Conservation (phyloP, 2,329 filamentous ascomycete species). For the Ceratocystiopsis minuta region DNA sequence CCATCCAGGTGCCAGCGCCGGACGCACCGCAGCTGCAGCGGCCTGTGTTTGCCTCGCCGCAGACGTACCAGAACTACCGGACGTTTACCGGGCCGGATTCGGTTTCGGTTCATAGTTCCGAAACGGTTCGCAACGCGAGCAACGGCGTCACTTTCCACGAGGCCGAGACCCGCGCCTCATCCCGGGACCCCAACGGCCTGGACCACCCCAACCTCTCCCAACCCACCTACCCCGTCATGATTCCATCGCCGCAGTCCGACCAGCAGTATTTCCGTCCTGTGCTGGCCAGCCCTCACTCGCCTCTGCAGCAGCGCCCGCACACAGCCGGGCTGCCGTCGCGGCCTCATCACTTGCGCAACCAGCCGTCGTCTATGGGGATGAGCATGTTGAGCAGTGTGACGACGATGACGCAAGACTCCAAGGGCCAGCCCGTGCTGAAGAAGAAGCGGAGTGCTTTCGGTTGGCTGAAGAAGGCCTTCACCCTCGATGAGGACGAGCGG, state of each 20-base stretch:
- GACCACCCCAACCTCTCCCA: conserved; percentile 16
- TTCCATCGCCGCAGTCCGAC: conserved; percentile 33
- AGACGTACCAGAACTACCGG: conserved; percentile 14
- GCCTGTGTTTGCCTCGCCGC: conserved; percentile 13
- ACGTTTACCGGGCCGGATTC: conserved; percentile 22
- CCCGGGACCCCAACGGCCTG: no score
- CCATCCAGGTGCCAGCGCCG: conserved; percentile 34
- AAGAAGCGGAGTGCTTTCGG: conserved; percentile 52
- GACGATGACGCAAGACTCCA: conserved; percentile 24
- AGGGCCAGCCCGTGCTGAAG: conserved; percentile 27
- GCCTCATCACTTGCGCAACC: conserved; percentile 25
- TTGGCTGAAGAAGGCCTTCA: conserved; percentile 51
- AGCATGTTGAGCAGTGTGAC: conserved; percentile 39
- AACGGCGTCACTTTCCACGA: neutral
- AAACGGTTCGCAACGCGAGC: conserved; percentile 21
- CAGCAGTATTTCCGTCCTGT: conserved; percentile 44
- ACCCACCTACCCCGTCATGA: conserved; percentile 19
- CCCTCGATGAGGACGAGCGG: conserved; percentile 44
- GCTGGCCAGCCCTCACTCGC: conserved; percentile 43
- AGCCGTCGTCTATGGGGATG: conserved; percentile 36
- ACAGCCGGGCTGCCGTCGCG: conserved; percentile 26
- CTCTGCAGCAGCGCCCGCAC: conserved; percentile 40
- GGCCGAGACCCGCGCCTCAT: no score
- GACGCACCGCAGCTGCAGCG: conserved; percentile 18
- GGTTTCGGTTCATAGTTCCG: conserved; percentile 24